A percentile compares a stretch with the other conserved stretches of the same genome.
Conservation (phyloP, 495 filamentous ascomycete species). For the Tuber melanosporum region DNA sequence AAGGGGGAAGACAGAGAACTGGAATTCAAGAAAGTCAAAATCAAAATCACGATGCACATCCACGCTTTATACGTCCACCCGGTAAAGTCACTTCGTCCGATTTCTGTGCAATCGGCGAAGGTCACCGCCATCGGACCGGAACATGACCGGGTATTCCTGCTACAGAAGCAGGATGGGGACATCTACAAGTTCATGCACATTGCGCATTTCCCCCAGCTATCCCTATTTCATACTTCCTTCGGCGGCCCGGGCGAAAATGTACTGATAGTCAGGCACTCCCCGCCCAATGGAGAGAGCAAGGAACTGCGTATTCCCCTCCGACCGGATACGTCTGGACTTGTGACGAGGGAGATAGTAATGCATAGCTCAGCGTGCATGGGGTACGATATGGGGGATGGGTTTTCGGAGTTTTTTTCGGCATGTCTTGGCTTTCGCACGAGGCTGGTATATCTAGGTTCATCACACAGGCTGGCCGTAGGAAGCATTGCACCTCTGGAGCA, state of each 20-base stretch:
- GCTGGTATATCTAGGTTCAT: constrained; percentile 29
- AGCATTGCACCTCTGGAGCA: constrained; percentile 14
- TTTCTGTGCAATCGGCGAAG: constrained; percentile 51
- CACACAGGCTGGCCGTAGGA: constrained; percentile 19
- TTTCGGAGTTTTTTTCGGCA: constrained; percentile 25
- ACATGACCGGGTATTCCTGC: constrained; percentile 74
- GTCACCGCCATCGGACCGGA: constrained; percentile 62
- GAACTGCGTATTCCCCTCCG: constrained; percentile 19
- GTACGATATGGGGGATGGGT: constrained; percentile 20
- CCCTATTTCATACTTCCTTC: constrained; percentile 22
- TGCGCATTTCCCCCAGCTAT: constrained; percentile 21
- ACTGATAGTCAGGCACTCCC: constrained; percentile 10
- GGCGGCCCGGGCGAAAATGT: not conserved
- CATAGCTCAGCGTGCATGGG: constrained; percentile 24
- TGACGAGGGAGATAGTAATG: constrained; percentile 15
- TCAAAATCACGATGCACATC: constrained; percentile 21
- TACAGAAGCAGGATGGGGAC: constrained; percentile 51
- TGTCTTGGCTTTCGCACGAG: constrained; percentile 23
- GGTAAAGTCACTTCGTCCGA: constrained; percentile 73
- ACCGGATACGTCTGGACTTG: constrained; percentile 13
- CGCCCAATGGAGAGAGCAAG: not conserved
- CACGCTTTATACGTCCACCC: constrained; percentile 68
- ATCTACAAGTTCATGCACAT: constrained; percentile 38
- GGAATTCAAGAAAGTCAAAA: too few species aligned
- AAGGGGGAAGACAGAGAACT: too few species aligned